Percentiles rank a stretch among this genome's conserved stretches.
Conservation (phyloP, 768 basidiomycete species). For the Naematelia encephala region DNA sequence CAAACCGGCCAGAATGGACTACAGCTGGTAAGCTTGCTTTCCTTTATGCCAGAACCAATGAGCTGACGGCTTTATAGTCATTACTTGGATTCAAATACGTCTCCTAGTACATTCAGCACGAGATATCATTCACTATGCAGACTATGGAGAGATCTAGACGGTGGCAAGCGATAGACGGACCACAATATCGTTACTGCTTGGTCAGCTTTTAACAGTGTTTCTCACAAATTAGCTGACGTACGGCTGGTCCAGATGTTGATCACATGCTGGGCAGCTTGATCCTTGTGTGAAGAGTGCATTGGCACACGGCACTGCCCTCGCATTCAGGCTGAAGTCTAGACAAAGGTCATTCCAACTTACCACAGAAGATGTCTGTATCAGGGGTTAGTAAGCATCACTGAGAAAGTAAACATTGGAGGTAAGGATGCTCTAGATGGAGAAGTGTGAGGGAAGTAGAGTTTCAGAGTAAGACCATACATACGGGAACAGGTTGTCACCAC, state of each 20-base stretch:
- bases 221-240: neutral
- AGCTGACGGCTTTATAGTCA: constrained; percentile 31
- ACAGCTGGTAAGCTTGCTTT: neutral
- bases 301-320: constrained; percentile 7
- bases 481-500: constrained; percentile 42
- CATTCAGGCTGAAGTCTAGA: too few relatives aligned
- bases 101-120: neutral
- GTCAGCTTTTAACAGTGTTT: neutral
- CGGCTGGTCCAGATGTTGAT: constrained; percentile 23
- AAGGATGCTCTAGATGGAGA: neutral
- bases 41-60: neutral
- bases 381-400: neutral
- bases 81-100: constrained; percentile 23
- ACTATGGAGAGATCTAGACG: neutral
- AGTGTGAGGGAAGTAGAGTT: neutral
- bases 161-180: constrained; percentile 6
- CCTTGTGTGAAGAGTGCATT: constrained; percentile 6
- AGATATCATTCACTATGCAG: neutral
- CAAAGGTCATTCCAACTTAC: too few relatives aligned
- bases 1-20: constrained; percentile 37
- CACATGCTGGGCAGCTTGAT: constrained; percentile 9
- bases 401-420: neutral
- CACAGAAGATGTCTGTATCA: constrained; percentile 32
- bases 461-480: constrained; percentile 7
- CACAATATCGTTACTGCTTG: constrained; percentile 26